These are phyloP conservation scores for Carex cristatella DNA, from an alignment of 176 grass and related monocot species.

Conservation along the genomic window DNA sequence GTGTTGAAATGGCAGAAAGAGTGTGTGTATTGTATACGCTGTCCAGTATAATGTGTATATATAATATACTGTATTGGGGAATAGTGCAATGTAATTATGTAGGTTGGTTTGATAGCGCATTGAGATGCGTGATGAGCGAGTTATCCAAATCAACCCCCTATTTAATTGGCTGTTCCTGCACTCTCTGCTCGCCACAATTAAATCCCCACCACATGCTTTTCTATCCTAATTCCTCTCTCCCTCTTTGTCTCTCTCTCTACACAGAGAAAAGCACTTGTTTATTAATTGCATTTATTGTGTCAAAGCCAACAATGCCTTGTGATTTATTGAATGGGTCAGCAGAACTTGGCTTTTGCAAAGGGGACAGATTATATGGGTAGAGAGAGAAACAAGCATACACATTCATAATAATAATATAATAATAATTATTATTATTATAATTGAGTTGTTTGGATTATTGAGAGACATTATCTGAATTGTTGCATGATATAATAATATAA, in stretches of 20 bases:
- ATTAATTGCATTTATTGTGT: constrained; percentile 47
- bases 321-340: constrained; percentile 38
- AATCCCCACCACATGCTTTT: constrained; percentile 38
- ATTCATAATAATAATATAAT: neutral
- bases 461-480: too few species aligned
- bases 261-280: constrained; percentile 26
- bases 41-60: neutral
- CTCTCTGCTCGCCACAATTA: constrained; percentile 26
- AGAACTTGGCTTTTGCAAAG: constrained; percentile 13
- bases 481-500: neutral
- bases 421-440: neutral
- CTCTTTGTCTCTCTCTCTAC: constrained; percentile 25
- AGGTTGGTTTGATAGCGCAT: neutral
- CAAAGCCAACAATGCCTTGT: constrained; percentile 42
- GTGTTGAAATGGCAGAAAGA: neutral
- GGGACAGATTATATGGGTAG: constrained; percentile 6
- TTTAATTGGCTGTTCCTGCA: constrained; percentile 27
- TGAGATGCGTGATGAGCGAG: constrained; percentile 33
- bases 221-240: constrained; percentile 19
- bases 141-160: constrained; percentile 26
- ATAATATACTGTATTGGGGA: too few species aligned
- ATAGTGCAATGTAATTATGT: too few species aligned
- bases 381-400: neutral
- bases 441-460: neutral
- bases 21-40: neutral